Conservation (phyloP, 2,329 filamentous ascomycete genomes). For the Pseudocercospora cruenta region DNA sequence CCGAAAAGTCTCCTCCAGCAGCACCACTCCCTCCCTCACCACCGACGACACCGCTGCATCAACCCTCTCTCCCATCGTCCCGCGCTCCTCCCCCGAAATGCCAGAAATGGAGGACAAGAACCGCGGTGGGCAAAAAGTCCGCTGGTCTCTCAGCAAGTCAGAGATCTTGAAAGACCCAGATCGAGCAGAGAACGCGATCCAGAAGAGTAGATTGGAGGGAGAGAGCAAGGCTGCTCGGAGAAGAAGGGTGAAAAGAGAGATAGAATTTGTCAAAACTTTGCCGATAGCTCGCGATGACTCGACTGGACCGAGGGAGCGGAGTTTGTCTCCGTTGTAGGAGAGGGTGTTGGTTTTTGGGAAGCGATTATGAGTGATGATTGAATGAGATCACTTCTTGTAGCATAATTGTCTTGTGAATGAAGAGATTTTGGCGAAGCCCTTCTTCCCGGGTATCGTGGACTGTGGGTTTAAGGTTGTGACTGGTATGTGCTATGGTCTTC, state of each 20-base stretch:
- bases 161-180: slow-evolving; percentile 1
- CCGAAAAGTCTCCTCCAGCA: background rate
- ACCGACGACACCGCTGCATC: background rate
- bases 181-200: slow-evolving; percentile 17
- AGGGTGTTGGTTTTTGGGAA: background rate
- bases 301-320: background rate
- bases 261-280: slow-evolving; percentile 16
- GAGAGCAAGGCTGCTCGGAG: slow-evolving; percentile 20
- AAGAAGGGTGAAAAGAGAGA: slow-evolving; percentile 16
- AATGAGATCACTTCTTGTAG: too few relatives aligned
- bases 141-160: slow-evolving; percentile 11
- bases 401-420: too few relatives aligned
- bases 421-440: too few relatives aligned
- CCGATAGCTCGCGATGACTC: background rate
- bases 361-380: too few relatives aligned
- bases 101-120: slow-evolving; percentile 9
- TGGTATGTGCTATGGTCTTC: too few relatives aligned
- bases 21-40: background rate
- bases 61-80: background rate
- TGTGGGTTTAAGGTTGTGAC: too few relatives aligned
- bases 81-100: background rate
- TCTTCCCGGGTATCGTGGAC: too few relatives aligned
- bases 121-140: slow-evolving; percentile 16
- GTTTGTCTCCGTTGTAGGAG: background rate
- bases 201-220: slow-evolving; percentile 15